Base-by-base conservation (phyloP, 176 grass and related monocot genomes). In the Zea luxurians region DNA sequence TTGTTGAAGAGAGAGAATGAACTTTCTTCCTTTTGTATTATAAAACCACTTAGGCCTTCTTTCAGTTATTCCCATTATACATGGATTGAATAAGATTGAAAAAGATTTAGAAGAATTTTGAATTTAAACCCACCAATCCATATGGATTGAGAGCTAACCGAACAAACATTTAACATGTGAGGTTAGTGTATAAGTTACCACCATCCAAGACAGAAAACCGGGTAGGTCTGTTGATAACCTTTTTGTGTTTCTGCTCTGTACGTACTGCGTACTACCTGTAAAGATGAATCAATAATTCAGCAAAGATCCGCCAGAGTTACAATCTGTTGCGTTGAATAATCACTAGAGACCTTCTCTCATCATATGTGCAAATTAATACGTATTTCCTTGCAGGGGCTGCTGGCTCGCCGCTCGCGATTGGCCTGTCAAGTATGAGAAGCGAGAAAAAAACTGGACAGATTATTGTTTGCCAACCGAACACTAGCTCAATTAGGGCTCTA, bases 1-100 rank as follows among this genome's bases (percentile, higher is more conserved):
- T 53, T 38, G 44, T 75, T 12, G 84, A 70, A 76, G 78, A 76
- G 64, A n/a, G 57, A 37, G 0, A 13, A 3, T 21, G 35, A 27
- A 20, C 20, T 17, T 63, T 63, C 18, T 40, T 75, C 21, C 37
- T 21, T 16, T 1, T 37, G 40, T 53, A 12, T 10, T 60, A 71
- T 20, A 27, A 27, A 27, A 27, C 27, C 27, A 27, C n/a, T n/a
- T n/a, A n/a, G n/a, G n/a, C n/a, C n/a, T n/a, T n/a, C n/a, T n/a
- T n/a, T n/a, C n/a, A n/a, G n/a, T n/a, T n/a, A n/a, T n/a, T n/a
- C n/a, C n/a, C n/a, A n/a, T n/a, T n/a, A n/a, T n/a, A n/a, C n/a
- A n/a, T n/a, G n/a, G n/a, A n/a, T n/a, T n/a, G n/a, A n/a, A n/a
- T n/a, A n/a, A n/a, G n/a, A n/a, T n/a, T n/a, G n/a, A n/a, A n/a